These are phyloP conservation scores for Biscutella laevigata DNA, from an alignment of 441 rosid genomes.

Conservation along the genomic window DNA sequence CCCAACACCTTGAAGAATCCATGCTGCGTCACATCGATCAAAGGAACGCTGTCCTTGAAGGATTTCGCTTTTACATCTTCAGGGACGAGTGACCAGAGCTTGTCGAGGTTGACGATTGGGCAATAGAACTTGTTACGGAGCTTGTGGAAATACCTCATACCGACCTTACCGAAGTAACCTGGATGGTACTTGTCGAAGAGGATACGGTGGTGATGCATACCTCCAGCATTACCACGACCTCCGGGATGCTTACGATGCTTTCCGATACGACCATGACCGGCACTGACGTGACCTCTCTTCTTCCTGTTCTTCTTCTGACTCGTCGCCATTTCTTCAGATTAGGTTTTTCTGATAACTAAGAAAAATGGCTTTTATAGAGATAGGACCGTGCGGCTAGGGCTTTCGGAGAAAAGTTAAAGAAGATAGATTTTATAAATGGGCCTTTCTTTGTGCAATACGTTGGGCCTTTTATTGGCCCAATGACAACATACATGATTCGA, in stretches of 20 bases:
- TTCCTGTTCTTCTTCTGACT: constrained; percentile 76
- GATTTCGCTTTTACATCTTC: constrained; percentile 59
- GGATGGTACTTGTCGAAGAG: constrained; percentile 92
- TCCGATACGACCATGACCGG: constrained; percentile 82
- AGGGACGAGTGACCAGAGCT: constrained; percentile 74
- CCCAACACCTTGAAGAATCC: constrained; percentile 78
- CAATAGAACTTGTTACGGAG: constrained; percentile 69
- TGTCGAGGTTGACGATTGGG: constrained; percentile 74
- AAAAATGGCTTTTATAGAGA: no score
- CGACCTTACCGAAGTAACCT: constrained; percentile 80
- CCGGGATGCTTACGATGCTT: constrained; percentile 86
- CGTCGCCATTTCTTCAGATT: constrained; percentile 76
- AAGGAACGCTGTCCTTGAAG: constrained; percentile 45
- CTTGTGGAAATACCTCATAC: constrained; percentile 88
- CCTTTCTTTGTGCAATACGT: no score
- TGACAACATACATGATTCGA: no score
- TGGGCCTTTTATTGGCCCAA: no score
- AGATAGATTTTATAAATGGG: no score
- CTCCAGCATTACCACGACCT: constrained; percentile 90
- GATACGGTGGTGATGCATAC: constrained; percentile 86
- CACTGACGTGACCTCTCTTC: constrained; percentile 89
- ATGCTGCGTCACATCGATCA: constrained; percentile 73
- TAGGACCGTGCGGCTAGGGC: no score
- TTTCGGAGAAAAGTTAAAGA: no score
- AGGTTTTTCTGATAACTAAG: no score